phyloP scores from a whole-genome alignment of 176 grass and related monocot species.

The Microstegium vimineum region DNA sequence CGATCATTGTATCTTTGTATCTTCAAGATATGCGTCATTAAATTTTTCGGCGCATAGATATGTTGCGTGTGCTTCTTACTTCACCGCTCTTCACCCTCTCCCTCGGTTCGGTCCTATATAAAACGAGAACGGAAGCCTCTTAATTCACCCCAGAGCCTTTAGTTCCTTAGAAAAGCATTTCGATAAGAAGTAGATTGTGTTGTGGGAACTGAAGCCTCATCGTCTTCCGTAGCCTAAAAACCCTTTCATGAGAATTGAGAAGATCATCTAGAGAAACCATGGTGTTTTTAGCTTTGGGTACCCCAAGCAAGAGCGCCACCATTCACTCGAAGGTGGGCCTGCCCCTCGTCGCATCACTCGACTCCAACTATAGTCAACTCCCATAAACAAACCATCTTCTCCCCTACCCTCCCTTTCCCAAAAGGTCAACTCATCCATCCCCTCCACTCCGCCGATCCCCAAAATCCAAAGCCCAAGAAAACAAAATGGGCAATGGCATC shows the following conservation, averaged over 20 bases:
- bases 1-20: too few relatives aligned
- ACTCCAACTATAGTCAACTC: too few relatives aligned
- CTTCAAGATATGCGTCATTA: not conserved
- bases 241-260: not conserved
- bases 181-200: not conserved
- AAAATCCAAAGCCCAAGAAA: not conserved
- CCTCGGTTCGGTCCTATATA: not conserved
- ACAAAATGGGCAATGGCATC: slow-evolving; percentile 82
- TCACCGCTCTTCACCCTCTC: not conserved
- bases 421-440: too few relatives aligned
- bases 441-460: too few relatives aligned
- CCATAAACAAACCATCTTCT: too few relatives aligned
- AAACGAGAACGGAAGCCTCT: not conserved
- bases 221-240: not conserved
- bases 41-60: not conserved
- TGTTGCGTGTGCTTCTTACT: not conserved
- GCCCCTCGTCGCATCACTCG: too few relatives aligned
- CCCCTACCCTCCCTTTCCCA: too few relatives aligned
- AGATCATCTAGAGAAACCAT: not conserved
- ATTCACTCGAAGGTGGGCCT: too few relatives aligned
- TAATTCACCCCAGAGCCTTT: not conserved
- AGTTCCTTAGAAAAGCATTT: not conserved
- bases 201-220: not conserved
- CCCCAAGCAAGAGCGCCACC: too few relatives aligned
- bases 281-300: not conserved